Conservation (phyloP, 306 rosid species). For the Luffa acutangula region DNA sequence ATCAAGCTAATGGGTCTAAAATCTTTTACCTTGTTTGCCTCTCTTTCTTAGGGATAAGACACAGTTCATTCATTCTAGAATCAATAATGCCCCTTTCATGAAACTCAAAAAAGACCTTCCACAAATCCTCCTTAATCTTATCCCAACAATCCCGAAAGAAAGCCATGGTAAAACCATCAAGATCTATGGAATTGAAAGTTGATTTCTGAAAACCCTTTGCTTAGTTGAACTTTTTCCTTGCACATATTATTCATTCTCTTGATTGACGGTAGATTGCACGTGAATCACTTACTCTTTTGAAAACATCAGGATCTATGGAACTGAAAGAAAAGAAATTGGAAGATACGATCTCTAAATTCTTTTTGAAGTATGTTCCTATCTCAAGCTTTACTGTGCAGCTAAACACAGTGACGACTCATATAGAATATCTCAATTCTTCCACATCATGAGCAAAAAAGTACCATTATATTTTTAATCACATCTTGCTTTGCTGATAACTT, state of each 20-base stretch:
- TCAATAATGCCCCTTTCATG: too few species aligned
- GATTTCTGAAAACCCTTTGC: slow-evolving; percentile 7
- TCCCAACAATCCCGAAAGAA: too few species aligned
- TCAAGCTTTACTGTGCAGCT: background rate
- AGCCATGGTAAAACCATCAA: too few species aligned
- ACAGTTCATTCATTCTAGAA: too few species aligned
- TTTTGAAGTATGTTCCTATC: background rate
- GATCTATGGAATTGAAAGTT: too few species aligned
- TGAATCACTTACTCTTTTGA: slow-evolving; percentile 49
- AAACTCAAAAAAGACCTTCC: too few species aligned
- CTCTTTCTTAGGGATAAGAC: too few species aligned
- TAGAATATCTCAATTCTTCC: background rate
- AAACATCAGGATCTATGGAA: slow-evolving; percentile 47
- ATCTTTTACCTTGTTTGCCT: too few species aligned
- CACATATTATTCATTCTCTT: background rate
- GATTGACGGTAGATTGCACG: slow-evolving; percentile 44
- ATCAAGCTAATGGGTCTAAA: too few species aligned
- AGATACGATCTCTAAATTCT: slow-evolving; percentile 26
- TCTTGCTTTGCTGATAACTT: background rate
- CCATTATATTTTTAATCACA: background rate
- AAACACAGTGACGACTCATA: background rate
- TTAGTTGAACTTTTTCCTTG: background rate
- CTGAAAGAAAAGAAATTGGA: slow-evolving; percentile 40
- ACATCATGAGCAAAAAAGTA: background rate
- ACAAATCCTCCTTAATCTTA: too few species aligned